Percentiles rank a stretch among this genome's conserved stretches.
Evolutionary conservation across 2,329 filamentous ascomycete genomes (phyloP).

Genomic region (Magnaporthiopsis rhizophila): DNA sequence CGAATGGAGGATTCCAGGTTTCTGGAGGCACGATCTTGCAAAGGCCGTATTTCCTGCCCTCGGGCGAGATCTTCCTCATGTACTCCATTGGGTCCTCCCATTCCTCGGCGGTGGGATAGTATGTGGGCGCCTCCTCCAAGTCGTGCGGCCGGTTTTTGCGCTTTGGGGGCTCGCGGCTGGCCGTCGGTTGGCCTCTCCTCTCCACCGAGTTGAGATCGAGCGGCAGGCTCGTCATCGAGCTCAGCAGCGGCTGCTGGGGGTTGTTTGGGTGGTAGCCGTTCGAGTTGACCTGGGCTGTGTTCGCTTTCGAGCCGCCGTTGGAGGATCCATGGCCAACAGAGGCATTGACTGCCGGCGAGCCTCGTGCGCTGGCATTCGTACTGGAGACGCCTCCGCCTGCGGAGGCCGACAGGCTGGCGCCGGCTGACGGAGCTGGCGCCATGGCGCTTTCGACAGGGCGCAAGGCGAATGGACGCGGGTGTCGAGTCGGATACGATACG

Average conservation of each 20-base stretch:
- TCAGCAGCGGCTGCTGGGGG: slow-evolving; percentile 44
- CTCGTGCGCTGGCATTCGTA: slow-evolving; percentile 42
- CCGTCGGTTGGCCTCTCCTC: slow-evolving; percentile 74
- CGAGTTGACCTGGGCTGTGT: slow-evolving; percentile 42
- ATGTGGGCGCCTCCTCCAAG: slow-evolving; percentile 84
- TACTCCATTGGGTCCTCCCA: slow-evolving; percentile 93
- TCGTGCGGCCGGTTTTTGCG: slow-evolving; percentile 74
- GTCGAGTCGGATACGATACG: not conserved
- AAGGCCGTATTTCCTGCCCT: slow-evolving; percentile 81
- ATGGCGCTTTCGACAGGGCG: not conserved
- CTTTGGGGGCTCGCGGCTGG: slow-evolving; percentile 67
- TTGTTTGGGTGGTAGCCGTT: slow-evolving; percentile 46
- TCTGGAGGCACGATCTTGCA: slow-evolving; percentile 94
- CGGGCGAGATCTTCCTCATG: slow-evolving; percentile 81
- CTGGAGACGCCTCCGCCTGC: slow-evolving; percentile 12
- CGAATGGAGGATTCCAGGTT: slow-evolving; percentile 88
- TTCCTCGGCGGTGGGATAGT: slow-evolving; percentile 82
- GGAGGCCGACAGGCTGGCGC: slow-evolving; percentile 2
- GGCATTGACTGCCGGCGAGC: slow-evolving; percentile 38
- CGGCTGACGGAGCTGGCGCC: slow-evolving; percentile 3
- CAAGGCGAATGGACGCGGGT: not conserved
- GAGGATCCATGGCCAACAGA: slow-evolving; percentile 26
- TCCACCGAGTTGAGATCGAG: slow-evolving; percentile 87
- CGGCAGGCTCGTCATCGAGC: slow-evolving; percentile 49
- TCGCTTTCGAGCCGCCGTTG: slow-evolving; percentile 29